phyloP scores from a whole-genome alignment of 208 protist genomes.

The Trichomonas tenax region DNA sequence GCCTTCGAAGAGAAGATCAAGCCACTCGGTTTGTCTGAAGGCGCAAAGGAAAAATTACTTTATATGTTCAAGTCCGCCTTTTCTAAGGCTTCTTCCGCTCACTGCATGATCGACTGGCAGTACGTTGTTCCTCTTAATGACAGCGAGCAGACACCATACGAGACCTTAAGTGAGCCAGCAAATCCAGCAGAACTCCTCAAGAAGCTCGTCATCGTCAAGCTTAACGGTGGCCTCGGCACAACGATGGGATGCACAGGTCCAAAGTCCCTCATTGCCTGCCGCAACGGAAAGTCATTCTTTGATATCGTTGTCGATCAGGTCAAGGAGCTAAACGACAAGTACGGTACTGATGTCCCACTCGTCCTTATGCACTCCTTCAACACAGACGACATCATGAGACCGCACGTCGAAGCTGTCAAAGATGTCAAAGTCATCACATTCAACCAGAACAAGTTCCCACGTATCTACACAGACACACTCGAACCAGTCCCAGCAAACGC shows the following conservation, averaged over 20 bases:
- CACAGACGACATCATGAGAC: conserved; percentile 49
- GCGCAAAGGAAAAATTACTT: neutral
- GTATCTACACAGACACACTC: neutral
- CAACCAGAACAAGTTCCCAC: conserved; percentile 19
- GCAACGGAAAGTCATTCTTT: conserved; percentile 84
- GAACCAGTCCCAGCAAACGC: neutral
- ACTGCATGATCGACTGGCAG: neutral
- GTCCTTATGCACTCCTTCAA: conserved; percentile 97
- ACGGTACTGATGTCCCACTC: conserved; percentile 65
- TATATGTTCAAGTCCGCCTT: neutral
- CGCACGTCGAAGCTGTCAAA: neutral
- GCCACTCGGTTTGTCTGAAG: neutral
- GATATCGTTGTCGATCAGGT: conserved; percentile 82
- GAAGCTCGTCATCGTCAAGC: conserved; percentile 73
- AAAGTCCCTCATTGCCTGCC: conserved; percentile 68
- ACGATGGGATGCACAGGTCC: conserved; percentile 69
- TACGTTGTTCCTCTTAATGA: neutral
- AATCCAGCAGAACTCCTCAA: neutral
- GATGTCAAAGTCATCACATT: neutral
- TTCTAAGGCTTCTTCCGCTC: neutral
- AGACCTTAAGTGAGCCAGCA: neutral
- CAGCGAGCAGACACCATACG: neutral
- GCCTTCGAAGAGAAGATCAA: neutral
- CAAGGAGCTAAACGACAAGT: conserved; percentile 36
- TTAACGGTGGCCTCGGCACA: conserved; percentile 82